phyloP scores from a whole-genome alignment of 106 monocot genomes.

The Cymbidium sinense region DNA sequence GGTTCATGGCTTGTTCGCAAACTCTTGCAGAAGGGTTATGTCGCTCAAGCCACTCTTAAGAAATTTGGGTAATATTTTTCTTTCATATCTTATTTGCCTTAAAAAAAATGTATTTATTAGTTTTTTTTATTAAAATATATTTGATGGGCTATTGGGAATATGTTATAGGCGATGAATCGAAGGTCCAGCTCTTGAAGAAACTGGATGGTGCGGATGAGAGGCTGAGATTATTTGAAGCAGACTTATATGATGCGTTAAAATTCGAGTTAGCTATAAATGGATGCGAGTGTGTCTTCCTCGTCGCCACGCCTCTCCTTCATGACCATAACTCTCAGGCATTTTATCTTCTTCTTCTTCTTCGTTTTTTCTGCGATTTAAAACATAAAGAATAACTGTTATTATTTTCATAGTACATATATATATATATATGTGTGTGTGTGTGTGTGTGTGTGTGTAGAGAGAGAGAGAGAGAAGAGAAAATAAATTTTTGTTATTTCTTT shows the following conservation, averaged over 20 bases:
- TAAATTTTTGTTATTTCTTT: background rate
- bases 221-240: conserved; percentile 50
- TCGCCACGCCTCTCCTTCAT: conserved; percentile 33
- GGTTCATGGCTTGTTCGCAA: conserved; percentile 48
- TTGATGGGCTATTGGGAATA: too few species aligned
- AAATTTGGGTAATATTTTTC: conserved; percentile 23
- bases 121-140: too few species aligned
- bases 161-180: conserved; percentile 23
- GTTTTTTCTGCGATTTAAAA: too few species aligned
- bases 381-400: too few species aligned
- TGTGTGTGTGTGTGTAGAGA: too few species aligned
- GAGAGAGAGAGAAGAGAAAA: too few species aligned
- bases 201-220: conserved; percentile 33
- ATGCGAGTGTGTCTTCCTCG: conserved; percentile 48
- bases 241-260: conserved; percentile 27
- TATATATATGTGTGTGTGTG: too few species aligned
- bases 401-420: too few species aligned
- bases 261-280: conserved; percentile 51
- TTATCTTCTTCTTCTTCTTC: too few species aligned
- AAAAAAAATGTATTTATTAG: background rate
- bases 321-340: conserved; percentile 21
- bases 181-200: conserved; percentile 32
- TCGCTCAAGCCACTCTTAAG: conserved; percentile 60
- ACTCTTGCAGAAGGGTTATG: conserved; percentile 36
- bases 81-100: background rate